phyloP scores from a whole-genome alignment of 169 alveolate genomes.

The Theileria annulata region DNA sequence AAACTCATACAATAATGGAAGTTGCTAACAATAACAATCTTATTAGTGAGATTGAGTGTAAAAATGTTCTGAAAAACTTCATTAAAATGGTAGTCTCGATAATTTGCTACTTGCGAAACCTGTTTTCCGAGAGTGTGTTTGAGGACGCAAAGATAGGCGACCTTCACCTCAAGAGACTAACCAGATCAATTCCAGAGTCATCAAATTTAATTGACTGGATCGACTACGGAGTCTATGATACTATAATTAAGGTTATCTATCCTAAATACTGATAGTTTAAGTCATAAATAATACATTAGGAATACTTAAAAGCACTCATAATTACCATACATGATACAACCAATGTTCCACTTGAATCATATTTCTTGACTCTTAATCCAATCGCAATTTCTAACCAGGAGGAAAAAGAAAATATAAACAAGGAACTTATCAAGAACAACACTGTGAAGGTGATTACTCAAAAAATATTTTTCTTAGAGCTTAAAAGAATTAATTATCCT shows the following conservation, averaged over 20 bases:
- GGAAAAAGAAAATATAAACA: conserved; percentile 21
- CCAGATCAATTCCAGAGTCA: conserved; percentile 53
- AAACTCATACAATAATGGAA: neutral
- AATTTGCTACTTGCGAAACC: conserved; percentile 59
- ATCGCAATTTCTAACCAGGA: neutral
- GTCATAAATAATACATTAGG: neutral
- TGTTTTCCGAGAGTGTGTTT: conserved; percentile 50
- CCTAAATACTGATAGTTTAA: neutral
- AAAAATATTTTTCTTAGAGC: conserved; percentile 67
- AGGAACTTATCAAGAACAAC: conserved; percentile 54
- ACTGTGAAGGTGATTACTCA: conserved; percentile 59
- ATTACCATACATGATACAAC: conserved; percentile 75
- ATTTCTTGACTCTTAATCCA: conserved; percentile 38
- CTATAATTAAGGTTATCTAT: conserved; percentile 67
- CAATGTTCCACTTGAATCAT: conserved; percentile 76
- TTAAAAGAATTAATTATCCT: conserved; percentile 77
- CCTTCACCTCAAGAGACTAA: conserved; percentile 54
- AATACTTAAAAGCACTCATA: conserved; percentile 66
- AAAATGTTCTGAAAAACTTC: conserved; percentile 56
- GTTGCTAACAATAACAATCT: no score
- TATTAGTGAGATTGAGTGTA: conserved; percentile 28
- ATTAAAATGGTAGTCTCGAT: conserved; percentile 50
- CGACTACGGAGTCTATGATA: conserved; percentile 84
- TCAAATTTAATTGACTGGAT: conserved; percentile 76
- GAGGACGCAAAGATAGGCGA: conserved; percentile 61